phyloP scores from a whole-genome alignment of 257 asterid species.

The Gentiana straminea region DNA sequence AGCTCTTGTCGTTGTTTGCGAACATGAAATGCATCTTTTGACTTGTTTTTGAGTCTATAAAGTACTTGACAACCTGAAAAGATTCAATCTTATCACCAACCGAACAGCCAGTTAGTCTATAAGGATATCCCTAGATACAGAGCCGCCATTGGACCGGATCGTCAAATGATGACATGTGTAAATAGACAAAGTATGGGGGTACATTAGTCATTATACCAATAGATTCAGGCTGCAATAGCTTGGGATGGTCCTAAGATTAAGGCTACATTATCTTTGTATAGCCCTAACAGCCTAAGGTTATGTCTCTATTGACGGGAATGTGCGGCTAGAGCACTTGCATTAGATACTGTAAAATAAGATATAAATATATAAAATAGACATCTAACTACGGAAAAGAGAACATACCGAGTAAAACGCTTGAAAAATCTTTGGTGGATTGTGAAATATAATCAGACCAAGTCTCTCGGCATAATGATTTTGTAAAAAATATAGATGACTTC shows the following conservation, averaged over 20 bases:
- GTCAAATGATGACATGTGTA: too few relatives aligned
- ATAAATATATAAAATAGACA: too few relatives aligned
- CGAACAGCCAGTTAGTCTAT: not conserved
- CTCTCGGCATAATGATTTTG: conserved; percentile 89
- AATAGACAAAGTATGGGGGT: too few relatives aligned
- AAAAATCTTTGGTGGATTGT: conserved; percentile 69
- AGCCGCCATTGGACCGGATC: not conserved
- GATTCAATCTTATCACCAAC: not conserved
- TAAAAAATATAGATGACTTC: conserved; percentile 44
- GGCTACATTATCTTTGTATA: too few relatives aligned
- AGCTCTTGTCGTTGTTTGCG: conserved; percentile 51
- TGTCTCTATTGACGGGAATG: too few relatives aligned
- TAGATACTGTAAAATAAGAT: too few relatives aligned
- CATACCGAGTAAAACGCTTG: conserved; percentile 73
- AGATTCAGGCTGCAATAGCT: too few relatives aligned
- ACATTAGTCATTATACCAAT: too few relatives aligned
- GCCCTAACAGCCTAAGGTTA: too few relatives aligned
- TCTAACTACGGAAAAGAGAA: not conserved
- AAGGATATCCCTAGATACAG: not conserved
- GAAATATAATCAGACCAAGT: conserved; percentile 54
- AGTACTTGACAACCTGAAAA: conserved; percentile 57
- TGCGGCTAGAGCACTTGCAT: too few relatives aligned
- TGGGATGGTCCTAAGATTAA: too few relatives aligned
- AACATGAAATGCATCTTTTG: conserved; percentile 54
- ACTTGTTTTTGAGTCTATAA: conserved; percentile 52